Percentiles rank a stretch among this genome's conserved stretches.
Conservation (phyloP, 2,329 filamentous ascomycete species). For the Pyricularia sp. region DNA sequence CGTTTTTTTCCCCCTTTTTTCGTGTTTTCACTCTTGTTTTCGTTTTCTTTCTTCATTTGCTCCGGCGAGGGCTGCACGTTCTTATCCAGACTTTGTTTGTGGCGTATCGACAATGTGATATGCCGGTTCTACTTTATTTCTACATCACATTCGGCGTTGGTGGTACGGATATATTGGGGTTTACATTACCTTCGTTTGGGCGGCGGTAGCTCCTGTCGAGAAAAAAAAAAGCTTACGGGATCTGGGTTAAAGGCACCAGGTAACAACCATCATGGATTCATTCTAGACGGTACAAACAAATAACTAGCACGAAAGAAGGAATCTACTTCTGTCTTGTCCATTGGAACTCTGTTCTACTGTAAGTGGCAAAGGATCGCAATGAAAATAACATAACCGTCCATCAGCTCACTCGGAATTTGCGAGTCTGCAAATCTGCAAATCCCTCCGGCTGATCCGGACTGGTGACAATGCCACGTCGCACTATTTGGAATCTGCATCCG, state of each 20-base stretch:
- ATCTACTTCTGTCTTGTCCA: not conserved
- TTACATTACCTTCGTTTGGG: not conserved
- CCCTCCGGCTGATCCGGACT: not conserved
- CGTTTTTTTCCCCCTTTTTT: no score
- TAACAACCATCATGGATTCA: not conserved
- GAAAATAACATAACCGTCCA: not conserved
- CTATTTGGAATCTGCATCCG: not conserved
- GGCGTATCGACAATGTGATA: not conserved
- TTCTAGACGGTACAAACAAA: not conserved
- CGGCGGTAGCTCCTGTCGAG: not conserved
- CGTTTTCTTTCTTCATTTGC: not conserved
- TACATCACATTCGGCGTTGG: not conserved
- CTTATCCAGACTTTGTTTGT: not conserved
- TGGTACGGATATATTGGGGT: not conserved
- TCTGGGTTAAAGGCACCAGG: not conserved
- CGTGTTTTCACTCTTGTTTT: no score
- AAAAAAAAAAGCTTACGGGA: not conserved
- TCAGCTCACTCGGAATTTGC: not conserved
- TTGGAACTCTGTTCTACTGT: not conserved
- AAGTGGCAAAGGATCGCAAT: not conserved
- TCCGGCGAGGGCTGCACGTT: not conserved
- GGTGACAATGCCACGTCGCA: not conserved
- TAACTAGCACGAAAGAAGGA: not conserved
- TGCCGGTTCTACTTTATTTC: not conserved
- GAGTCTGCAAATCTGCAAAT: not conserved